Conservation (phyloP, 768 basidiomycete species). For the Lactarius deliciosus region DNA sequence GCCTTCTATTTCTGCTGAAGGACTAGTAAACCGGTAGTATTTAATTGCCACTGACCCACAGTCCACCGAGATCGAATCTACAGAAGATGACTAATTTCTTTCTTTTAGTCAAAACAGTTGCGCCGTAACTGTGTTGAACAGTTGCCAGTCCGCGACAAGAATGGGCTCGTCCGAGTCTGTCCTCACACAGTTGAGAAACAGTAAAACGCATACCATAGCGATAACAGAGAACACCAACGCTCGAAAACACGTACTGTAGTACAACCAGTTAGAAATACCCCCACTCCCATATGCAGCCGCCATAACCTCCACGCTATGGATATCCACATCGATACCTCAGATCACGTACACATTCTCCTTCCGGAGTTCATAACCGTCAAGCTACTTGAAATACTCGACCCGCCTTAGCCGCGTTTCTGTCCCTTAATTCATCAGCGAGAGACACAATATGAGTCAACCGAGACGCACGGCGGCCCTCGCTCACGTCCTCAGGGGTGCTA, state of each 20-base stretch:
- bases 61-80: background rate
- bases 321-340: no score
- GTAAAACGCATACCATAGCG: background rate
- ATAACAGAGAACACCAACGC: background rate
- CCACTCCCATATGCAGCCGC: background rate
- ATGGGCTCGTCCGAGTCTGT: background rate
- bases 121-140: no score
- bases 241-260: background rate
- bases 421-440: background rate
- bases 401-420: slow-evolving; percentile 23
- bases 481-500: slow-evolving; percentile 29
- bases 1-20: no score
- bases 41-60: background rate
- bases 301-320: no score
- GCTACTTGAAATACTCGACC: slow-evolving; percentile 30
- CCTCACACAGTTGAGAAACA: background rate
- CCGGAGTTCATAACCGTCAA: slow-evolving; percentile 25
- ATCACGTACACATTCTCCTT: slow-evolving; percentile 30
- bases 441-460: background rate
- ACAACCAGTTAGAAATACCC: background rate
- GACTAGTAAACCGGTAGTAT: no score
- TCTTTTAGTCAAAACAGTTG: no score
- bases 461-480: slow-evolving; percentile 22
- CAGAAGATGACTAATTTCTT: no score
- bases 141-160: no score